These are phyloP conservation scores for Escallonia herrerae DNA, from an alignment of 129 eudicot species.

Conservation along the genomic window DNA sequence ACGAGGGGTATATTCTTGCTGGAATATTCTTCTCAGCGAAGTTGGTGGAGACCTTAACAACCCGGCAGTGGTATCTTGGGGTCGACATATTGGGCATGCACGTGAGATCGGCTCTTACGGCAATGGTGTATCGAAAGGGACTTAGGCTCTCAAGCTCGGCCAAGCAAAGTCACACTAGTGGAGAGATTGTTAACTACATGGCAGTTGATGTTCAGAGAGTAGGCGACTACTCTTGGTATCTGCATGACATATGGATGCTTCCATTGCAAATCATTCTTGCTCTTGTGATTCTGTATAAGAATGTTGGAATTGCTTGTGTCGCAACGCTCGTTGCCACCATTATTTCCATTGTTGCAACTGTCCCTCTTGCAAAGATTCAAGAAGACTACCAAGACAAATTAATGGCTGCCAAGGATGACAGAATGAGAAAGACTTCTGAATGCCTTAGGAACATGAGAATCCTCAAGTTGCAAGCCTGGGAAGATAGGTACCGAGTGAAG, in stretches of 20 bases:
- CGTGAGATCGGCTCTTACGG: conserved; percentile 83
- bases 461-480: conserved; percentile 92
- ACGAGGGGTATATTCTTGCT: conserved; percentile 86
- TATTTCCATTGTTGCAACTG: conserved; percentile 67
- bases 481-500: conserved; percentile 52
- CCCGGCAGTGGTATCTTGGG: conserved; percentile 95
- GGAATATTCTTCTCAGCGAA: conserved; percentile 77
- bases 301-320: conserved; percentile 71
- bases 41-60: conserved; percentile 69
- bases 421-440: conserved; percentile 90
- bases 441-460: conserved; percentile 89
- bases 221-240: conserved; percentile 88
- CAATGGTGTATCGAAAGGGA: conserved; percentile 84
- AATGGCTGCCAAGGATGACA: conserved; percentile 84
- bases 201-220: conserved; percentile 94
- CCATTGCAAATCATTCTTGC: conserved; percentile 86
- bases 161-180: conserved; percentile 84
- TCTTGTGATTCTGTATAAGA: conserved; percentile 68
- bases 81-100: conserved; percentile 93
- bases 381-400: conserved; percentile 80
- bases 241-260: conserved; percentile 92
- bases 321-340: conserved; percentile 78
- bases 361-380: conserved; percentile 75
- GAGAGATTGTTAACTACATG: conserved; percentile 91
- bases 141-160: conserved; percentile 74